phyloP scores from a whole-genome alignment of 306 rosid species.

The Trifolium repens region DNA sequence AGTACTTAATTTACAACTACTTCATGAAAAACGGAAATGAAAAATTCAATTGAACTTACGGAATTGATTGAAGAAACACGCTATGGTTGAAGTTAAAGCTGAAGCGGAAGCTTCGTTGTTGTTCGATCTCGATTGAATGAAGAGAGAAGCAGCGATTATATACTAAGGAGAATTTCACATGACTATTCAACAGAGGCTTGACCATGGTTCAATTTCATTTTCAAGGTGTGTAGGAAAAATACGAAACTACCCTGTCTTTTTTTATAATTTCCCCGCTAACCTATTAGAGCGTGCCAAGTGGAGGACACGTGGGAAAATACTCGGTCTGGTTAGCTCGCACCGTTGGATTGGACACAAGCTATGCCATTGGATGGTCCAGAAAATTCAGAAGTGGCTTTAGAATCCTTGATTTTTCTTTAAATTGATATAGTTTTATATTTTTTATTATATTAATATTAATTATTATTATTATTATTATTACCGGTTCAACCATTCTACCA shows the following conservation, averaged over 20 bases:
- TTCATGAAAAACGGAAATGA: not conserved
- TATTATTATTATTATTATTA: no score
- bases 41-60: slow-evolving; percentile 17
- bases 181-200: not conserved
- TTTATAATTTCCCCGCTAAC: not conserved
- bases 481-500: no score
- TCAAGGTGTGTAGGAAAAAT: not conserved
- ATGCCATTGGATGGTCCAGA: no score
- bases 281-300: not conserved
- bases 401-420: no score
- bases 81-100: slow-evolving; percentile 19
- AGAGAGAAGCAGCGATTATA: slow-evolving; percentile 29
- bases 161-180: slow-evolving; percentile 23
- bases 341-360: no score
- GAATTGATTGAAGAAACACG: slow-evolving; percentile 14
- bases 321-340: no score
- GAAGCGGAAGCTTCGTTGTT: not conserved
- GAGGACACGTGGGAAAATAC: not conserved
- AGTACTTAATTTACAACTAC: not conserved
- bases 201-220: slow-evolving; percentile 22
- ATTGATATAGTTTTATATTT: no score
- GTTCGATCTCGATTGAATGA: slow-evolving; percentile 44
- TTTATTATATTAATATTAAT: no score
- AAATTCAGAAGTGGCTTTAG: no score
- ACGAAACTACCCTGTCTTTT: slow-evolving; percentile 44